Evolutionary conservation across 345 rosid species (phyloP), one percentile per base, ranked within the genome.

Genomic region (Brassica juncea): DNA sequence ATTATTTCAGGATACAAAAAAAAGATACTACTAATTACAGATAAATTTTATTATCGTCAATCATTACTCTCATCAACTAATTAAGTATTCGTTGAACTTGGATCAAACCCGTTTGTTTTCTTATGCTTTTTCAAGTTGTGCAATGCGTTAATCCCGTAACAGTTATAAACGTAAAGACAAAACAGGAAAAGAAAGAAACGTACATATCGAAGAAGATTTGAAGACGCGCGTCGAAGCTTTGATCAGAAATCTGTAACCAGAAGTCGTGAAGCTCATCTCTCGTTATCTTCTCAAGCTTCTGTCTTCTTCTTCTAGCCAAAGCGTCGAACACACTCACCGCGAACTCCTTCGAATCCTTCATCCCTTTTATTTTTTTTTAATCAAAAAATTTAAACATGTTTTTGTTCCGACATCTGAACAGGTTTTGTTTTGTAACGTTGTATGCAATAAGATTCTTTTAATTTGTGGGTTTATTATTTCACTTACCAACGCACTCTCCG

Each of bases 161-260:
- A 76, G 63, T 71, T 72, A 37, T 25, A 79, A 68, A 79, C 78
- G 65, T 67, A 68, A 74, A 69, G 73, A 59, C 47, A 71, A 70
- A 59, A 27, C 39, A 35, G 25, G 25, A 23, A 32, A 9, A 32
- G 19, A 28, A 15, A 9, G 39, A 34, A 12, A 82, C 89, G 8
- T 52, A 93, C 97, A 95, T 91, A 70, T 95, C 99, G 58, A 95
- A 95, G 90, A 95, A 93, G 76, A 95, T 93, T 73, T 95, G 99
- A 70, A 95, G 97, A 67, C 94, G 96, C 3, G 97, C 98, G 82
- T 93, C 99, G 71, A 95, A 95, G 81, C 98, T 93, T 67, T 93
- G 92, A 70, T 95, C 94, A 2, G 96, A 85, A 68, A 95, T 90
- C 78, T 90, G 96, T 75, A 86, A 82, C 98, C 98, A 95, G 69